Percentiles rank a stretch among this genome's conserved stretches.
These are phyloP conservation scores for Suillus bovinus DNA, from an alignment of 768 basidiomycete genomes.

Conservation along the genomic window DNA sequence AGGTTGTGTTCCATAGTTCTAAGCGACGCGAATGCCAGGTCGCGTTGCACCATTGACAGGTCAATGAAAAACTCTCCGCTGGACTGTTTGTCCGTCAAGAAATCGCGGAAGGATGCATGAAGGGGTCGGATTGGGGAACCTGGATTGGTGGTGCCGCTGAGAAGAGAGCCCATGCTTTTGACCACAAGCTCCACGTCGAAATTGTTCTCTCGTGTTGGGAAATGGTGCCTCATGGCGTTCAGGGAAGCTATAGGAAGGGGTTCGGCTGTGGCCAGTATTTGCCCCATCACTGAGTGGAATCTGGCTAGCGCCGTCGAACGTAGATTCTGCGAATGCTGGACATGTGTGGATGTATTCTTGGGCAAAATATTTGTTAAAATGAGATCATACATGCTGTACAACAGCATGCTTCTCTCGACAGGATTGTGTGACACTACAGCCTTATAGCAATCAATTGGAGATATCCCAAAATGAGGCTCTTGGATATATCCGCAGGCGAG, in stretches of 20 bases:
- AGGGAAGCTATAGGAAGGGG: not conserved
- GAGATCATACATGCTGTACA: not conserved
- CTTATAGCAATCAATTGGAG: not conserved
- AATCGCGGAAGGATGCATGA: slow-evolving; percentile 32
- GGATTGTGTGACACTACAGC: not conserved
- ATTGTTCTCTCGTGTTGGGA: not conserved
- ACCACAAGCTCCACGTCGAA: not conserved
- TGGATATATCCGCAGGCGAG: slow-evolving; percentile 9
- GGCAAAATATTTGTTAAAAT: not conserved
- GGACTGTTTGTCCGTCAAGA: slow-evolving; percentile 15
- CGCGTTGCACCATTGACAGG: slow-evolving; percentile 11
- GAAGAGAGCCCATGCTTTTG: slow-evolving; percentile 4
- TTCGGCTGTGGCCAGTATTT: slow-evolving; percentile 4
- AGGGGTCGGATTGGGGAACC: slow-evolving; percentile 18
- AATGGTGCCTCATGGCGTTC: not conserved
- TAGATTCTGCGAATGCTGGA: not conserved
- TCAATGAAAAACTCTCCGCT: slow-evolving; percentile 19
- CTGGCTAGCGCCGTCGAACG: not conserved
- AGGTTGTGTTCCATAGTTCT: slow-evolving; percentile 31
- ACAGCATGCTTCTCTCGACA: not conserved
- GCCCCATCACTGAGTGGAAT: slow-evolving; percentile 3
- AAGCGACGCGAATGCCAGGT: slow-evolving; percentile 25
- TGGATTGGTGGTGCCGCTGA: slow-evolving; percentile 8
- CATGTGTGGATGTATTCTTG: not conserved
- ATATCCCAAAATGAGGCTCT: not conserved